phyloP scores from a whole-genome alignment of 164 flowering plant genomes.

The Malania oleifera region DNA sequence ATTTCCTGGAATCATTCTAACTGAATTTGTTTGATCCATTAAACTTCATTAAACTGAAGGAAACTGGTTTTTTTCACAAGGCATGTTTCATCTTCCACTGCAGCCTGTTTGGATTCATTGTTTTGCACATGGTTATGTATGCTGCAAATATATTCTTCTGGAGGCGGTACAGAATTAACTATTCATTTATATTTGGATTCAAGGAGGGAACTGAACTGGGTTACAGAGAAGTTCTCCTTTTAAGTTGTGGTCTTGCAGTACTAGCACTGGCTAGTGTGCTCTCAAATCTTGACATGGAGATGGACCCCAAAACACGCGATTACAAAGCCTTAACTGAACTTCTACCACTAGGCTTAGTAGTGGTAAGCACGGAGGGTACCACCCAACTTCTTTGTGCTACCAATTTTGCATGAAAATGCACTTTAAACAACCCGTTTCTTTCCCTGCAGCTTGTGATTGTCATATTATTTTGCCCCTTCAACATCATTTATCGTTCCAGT shows the following conservation, averaged over 20 bases:
- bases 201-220: constrained; percentile 58
- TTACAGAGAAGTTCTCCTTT: constrained; percentile 47
- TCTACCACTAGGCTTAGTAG: constrained; percentile 37
- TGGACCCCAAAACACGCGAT: constrained; percentile 36
- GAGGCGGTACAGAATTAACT: constrained; percentile 60
- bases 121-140: constrained; percentile 60
- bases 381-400: background rate
- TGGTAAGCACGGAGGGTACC: no score
- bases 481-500: constrained; percentile 62
- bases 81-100: no score
- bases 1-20: background rate
- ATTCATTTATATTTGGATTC: constrained; percentile 70
- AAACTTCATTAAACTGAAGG: background rate
- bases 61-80: no score
- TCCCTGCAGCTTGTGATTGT: constrained; percentile 36
- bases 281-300: constrained; percentile 51
- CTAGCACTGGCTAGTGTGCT: constrained; percentile 47
- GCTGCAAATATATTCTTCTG: constrained; percentile 51
- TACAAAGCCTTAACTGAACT: constrained; percentile 41
- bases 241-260: constrained; percentile 34
- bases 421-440: background rate
- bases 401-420: background rate
- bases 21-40: background rate
- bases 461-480: constrained; percentile 48
- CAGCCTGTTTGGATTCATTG: constrained; percentile 58